Evolutionary conservation across 441 rosid species (phyloP).

Genomic region (Aleurites moluccanus): DNA sequence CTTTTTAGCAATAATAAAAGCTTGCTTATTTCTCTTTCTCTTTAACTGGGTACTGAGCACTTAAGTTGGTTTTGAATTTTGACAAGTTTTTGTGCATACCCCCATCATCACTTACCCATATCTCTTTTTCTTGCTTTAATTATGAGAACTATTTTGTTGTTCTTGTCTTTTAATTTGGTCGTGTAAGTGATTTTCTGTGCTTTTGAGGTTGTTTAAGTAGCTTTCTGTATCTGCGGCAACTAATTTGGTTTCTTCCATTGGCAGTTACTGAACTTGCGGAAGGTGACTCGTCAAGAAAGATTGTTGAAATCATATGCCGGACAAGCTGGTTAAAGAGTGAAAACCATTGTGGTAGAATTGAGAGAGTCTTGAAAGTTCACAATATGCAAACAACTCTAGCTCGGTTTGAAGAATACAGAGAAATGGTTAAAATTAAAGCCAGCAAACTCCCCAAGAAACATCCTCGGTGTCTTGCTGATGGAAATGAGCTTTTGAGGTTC

Average conservation of each 20-base stretch:
- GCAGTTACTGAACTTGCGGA: conserved; percentile 92
- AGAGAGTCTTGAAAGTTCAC: conserved; percentile 86
- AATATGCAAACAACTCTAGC: conserved; percentile 92
- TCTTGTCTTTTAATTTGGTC: neutral
- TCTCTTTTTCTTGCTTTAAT: neutral
- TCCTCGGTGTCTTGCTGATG: conserved; percentile 90
- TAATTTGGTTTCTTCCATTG: conserved; percentile 12
- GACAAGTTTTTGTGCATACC: neutral
- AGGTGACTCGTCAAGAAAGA: conserved; percentile 95
- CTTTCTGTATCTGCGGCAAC: conserved; percentile 11
- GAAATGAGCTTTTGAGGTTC: conserved; percentile 90
- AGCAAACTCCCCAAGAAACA: conserved; percentile 94
- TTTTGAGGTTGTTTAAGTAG: neutral
- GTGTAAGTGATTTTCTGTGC: neutral
- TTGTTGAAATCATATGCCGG: conserved; percentile 90
- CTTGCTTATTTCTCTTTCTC: neutral
- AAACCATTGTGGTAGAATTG: conserved; percentile 80
- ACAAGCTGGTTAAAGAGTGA: conserved; percentile 90
- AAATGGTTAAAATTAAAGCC: conserved; percentile 78
- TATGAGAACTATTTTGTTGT: neutral
- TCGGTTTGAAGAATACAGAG: conserved; percentile 86
- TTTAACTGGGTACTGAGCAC: neutral
- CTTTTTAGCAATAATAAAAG: neutral
- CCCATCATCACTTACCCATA: neutral
- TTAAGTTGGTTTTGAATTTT: neutral